Percentiles rank a stretch among this genome's conserved stretches.
These are phyloP conservation scores for barrel medic (Medicago truncatula) DNA, from an alignment of 306 rosid species.

Conservation along the genomic window MtrunA17r5.0-ANR NC_053046.1:27417001-27417500, in stretches of 20 bases:
- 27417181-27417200: constrained; percentile 63
- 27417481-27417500: constrained; percentile 50
- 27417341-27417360: too few species aligned
- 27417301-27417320: too few species aligned
- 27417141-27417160: constrained; percentile 77
- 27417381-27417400: too few species aligned
- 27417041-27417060: too few species aligned
- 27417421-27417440: constrained; percentile 48
- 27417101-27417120: constrained; percentile 70
- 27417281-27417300: too few species aligned
- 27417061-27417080: too few species aligned
- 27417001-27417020: too few species aligned
- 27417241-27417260: constrained; percentile 58
- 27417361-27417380: too few species aligned
- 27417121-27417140: constrained; percentile 63
- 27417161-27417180: constrained; percentile 36
- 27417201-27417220: constrained; percentile 60
- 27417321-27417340: too few species aligned
- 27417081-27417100: not conserved
- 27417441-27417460: constrained; percentile 66
- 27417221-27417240: constrained; percentile 60
- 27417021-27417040: too few species aligned
- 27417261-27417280: constrained; percentile 45
- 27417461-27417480: constrained; percentile 61
- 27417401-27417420: too few species aligned